Evolutionary conservation across 2,329 filamentous ascomycete genomes (phyloP), one percentile per base, ranked within the genome.

Genomic region (Geosmithia morbida): DNA sequence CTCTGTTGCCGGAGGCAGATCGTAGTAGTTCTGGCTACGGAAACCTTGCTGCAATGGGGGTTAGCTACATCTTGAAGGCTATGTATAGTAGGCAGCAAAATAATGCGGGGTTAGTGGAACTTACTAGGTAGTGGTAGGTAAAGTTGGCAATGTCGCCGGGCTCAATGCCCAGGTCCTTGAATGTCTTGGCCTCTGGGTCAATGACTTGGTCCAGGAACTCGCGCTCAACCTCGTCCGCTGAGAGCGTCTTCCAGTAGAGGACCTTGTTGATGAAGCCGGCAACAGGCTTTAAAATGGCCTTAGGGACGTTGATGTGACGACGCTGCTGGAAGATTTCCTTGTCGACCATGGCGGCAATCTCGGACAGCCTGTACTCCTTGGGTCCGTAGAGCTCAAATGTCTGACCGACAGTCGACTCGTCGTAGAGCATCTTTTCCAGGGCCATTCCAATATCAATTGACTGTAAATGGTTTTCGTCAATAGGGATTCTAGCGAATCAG

Each of bases 341-440:
- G 70, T 96, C 88, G 46, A 97, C 89, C 54, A 97, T 65, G 57
- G 85, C 79, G 45, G 85, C 83, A 55, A 98, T 87, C 65, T 97
- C 85, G 37, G 77, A 80, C 60, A 88, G 87, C 52, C 82, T 87
- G 74, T 97, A 97, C 60, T 95, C 78, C 66, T 83, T 92, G 43
- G 92, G 90, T 2, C 92, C 92, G 66, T 87, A 95, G 16, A 98
- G 82, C 69, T 98, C 92, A 59, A 77, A 98, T 0, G 90, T 98
- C 68, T 97, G 81, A 10, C 83, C 83, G 8, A 85, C 87, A 17
- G 92, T 97, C 59, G 67, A 84, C 65, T 98, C 92, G 59, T 97
- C 89, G 61, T 87, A 84, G 49, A 88, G 75, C 78, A 98, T 96
- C 57, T 76, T 72, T 69, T 97, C 89, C 14, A 98, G 78, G 44